Base-by-base conservation (phyloP, 2,329 filamentous ascomycete genomes). In the Metarhizium rileyi region DNA sequence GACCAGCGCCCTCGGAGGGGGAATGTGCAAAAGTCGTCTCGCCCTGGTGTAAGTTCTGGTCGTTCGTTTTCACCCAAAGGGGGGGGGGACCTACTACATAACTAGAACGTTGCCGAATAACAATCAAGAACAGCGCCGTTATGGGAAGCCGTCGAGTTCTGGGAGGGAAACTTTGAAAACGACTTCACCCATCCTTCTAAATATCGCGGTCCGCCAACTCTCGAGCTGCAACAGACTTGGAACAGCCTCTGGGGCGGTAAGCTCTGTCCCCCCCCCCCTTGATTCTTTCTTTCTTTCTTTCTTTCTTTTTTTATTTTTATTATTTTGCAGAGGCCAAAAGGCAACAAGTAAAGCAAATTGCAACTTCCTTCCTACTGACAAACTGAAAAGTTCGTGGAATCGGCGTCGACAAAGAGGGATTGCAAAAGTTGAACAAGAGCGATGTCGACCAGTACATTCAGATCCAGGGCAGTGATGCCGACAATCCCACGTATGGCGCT, bases 111-210 rank as follows among this genome's bases (percentile, higher is more conserved):
- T 14, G 30, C 30, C 10, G 7, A 14, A 8, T 42, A 12, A 25
- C 38, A 8, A n/a, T 20, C n/a, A 10, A 1, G n/a, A 38, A 16
- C 12, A 48, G 46, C 46, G 5, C 46, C 46, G 5, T 18, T 48
- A 14, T 48, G 46, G 46, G 46, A 48, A n/a, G 46, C 46, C 23
- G 46, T 48, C 6, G 46, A 48, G 36, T 48, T 42, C 46, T 48
- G 46, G 46, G 46, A 48, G 10, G 46, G 46, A 8, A 42, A 48
- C 23, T 48, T 48, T 20, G 38, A 42, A 14, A 48, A 48, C 35
- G 26, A 48, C 22, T 48, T 48, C 14, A 35, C 38, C 20, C 46
- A 42, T n/a, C 18, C 46, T 27, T 48, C 46, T 12, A 33, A 33
- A 23, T 48, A 42, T 25, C 46, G 27, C 9, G 46, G 46, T 2